Conservation (phyloP, 106 monocot genomes). For the Gastrodia elata region DNA sequence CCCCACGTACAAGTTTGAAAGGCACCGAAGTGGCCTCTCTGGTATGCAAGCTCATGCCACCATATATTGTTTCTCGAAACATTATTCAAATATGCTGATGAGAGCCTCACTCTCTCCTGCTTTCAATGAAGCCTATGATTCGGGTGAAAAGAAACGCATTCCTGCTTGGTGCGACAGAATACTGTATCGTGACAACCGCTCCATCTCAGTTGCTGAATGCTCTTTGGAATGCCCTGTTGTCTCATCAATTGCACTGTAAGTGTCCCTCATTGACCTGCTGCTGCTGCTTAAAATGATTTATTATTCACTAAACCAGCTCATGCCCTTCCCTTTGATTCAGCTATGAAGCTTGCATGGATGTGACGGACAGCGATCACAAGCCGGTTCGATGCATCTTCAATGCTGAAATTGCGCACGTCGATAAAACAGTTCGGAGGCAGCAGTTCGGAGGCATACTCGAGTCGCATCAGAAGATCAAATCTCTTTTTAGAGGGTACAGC, state of each 20-base stretch:
- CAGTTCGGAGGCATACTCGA: conserved; percentile 35
- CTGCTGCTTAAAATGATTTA: not conserved
- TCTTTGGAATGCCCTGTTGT: conserved; percentile 68
- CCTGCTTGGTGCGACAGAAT: conserved; percentile 85
- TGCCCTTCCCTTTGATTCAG: conserved; percentile 18
- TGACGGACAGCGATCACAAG: conserved; percentile 66
- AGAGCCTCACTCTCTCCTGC: not conserved
- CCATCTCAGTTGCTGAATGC: conserved; percentile 46
- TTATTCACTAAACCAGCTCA: not conserved
- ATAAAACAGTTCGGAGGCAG: conserved; percentile 43
- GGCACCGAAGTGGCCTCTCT: conserved; percentile 40
- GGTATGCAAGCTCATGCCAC: conserved; percentile 26
- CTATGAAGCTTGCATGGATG: conserved; percentile 73
- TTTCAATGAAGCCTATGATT: conserved; percentile 73
- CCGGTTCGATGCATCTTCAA: conserved; percentile 66
- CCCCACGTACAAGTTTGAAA: conserved; percentile 78
- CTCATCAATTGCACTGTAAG: conserved; percentile 46
- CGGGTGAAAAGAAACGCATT: conserved; percentile 72
- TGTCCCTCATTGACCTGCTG: conserved; percentile 3
- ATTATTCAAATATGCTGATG: not conserved
- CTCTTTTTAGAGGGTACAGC: conserved; percentile 25
- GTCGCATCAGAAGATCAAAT: conserved; percentile 31
- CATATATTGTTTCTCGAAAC: not conserved
- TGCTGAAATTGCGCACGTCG: conserved; percentile 53
- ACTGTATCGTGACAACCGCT: conserved; percentile 69